Conservation (phyloP, 1,284 basidiomycete species). For the Ganoderma meredithae region DNA sequence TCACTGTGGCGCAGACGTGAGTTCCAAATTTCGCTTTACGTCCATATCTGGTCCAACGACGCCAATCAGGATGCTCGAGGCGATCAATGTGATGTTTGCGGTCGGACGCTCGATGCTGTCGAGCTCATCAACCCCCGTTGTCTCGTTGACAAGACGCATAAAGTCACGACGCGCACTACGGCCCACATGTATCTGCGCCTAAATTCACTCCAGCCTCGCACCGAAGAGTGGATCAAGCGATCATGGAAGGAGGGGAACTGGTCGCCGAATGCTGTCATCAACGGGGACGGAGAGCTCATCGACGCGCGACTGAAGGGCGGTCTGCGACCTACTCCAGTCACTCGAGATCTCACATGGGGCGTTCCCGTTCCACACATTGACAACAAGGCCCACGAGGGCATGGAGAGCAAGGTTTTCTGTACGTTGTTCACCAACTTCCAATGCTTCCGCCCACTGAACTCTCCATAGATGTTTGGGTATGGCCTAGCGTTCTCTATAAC, state of each 20-base stretch:
- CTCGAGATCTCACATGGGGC: conserved; percentile 96
- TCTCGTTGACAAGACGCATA: conserved; percentile 85
- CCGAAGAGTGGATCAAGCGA: conserved; percentile 90
- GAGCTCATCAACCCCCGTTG: conserved; percentile 97
- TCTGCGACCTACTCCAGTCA: conserved; percentile 90
- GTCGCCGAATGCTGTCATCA: conserved; percentile 93
- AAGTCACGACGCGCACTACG: conserved; percentile 78
- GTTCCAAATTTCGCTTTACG: conserved; percentile 22
- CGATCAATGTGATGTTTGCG: conserved; percentile 97
- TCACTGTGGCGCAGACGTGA: conserved; percentile 84
- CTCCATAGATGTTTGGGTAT: conserved; percentile 82
- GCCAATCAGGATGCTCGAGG: conserved; percentile 87
- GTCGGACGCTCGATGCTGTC: conserved; percentile 91
- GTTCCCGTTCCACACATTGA: conserved; percentile 88
- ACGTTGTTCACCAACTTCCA: conserved; percentile 42
- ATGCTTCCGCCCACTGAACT: conserved; percentile 17
- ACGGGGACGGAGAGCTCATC: conserved; percentile 86
- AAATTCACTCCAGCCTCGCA: conserved; percentile 82
- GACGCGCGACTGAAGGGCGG: conserved; percentile 92
- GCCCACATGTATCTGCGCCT: conserved; percentile 96
- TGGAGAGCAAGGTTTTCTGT: conserved; percentile 98
- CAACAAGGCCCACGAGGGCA: conserved; percentile 77
- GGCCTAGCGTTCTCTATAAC: conserved; percentile 38
- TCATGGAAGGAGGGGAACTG: conserved; percentile 88
- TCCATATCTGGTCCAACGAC: background rate